Percentiles rank a stretch among this genome's conserved stretches.
Evolutionary conservation across 768 basidiomycete genomes (phyloP).

Genomic region (Tulasnella sp.): DNA sequence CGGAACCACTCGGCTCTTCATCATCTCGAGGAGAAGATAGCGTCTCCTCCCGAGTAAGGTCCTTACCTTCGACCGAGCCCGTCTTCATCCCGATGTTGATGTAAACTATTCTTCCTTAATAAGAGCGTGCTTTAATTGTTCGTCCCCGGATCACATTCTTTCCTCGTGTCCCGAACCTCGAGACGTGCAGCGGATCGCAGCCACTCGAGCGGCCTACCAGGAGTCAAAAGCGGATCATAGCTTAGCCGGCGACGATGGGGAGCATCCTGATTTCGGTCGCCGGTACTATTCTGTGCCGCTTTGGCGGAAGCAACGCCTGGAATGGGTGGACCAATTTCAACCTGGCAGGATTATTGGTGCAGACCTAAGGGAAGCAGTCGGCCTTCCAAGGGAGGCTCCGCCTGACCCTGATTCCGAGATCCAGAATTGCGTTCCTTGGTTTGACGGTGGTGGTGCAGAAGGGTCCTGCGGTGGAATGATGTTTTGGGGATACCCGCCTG

Average conservation of each 20-base stretch:
- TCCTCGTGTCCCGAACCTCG: conserved; percentile 60
- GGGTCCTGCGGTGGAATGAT: conserved; percentile 53
- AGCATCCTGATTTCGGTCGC: conserved; percentile 28
- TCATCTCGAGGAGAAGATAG: not conserved
- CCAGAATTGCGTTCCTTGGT: conserved; percentile 51
- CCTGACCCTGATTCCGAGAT: conserved; percentile 35
- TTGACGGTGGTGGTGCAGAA: conserved; percentile 43
- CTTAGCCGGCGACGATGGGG: conserved; percentile 43
- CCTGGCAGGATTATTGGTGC: conserved; percentile 60
- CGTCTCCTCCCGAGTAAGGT: not conserved
- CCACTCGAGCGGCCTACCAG: conserved; percentile 54
- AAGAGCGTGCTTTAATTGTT: conserved; percentile 74
- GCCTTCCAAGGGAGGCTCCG: conserved; percentile 44
- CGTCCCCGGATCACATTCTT: conserved; percentile 60
- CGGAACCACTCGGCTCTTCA: not conserved
- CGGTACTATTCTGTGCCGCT: conserved; percentile 58
- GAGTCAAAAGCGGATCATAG: conserved; percentile 59
- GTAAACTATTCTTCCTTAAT: conserved; percentile 34
- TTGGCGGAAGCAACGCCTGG: conserved; percentile 60
- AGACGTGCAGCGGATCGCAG: conserved; percentile 61
- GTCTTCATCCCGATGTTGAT: not conserved
- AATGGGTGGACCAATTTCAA: conserved; percentile 63
- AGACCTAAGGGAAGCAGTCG: conserved; percentile 60
- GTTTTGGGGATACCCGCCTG: conserved; percentile 76
- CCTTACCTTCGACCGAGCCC: not conserved